Base-by-base conservation (phyloP, 257 asterid species). In the Lithospermum erythrorhizon region DNA sequence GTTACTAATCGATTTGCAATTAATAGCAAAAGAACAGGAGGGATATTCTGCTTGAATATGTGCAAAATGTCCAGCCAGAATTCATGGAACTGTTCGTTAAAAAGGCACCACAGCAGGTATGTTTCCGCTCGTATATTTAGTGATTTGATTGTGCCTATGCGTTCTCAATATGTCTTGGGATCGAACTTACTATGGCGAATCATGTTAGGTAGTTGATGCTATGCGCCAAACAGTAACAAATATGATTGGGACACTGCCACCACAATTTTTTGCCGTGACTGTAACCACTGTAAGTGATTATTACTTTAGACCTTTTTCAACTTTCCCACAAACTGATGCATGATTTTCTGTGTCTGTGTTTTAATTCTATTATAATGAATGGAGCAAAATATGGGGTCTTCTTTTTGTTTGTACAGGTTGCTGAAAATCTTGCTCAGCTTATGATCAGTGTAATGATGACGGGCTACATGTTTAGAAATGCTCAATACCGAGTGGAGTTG, bases 361-460 rank as follows among this genome's bases (percentile, higher is more conserved):
- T 14, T 49, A 18, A 25, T 32, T 27, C 5, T 6, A 22, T 14
- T 67, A 61, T 62, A 58, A 57, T 66, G 75, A 69, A 61, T 58
- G 49, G 49, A 41, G 15, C 16, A 41, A 11, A 13, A 11, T 9
- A 41, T 54, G 68, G 59, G 55, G 25, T 18, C 30, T 61, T 57
- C 47, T 66, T 57, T 61, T 21, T 25, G 61, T 45, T 52, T 53
- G 55, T 65, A 49, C 77, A 93, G 98, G 97, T 93, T 61, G 97
- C 98, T 30, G 98, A 91, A 68, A 91, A 91, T 77, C 81, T 91
- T 74, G 98, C 98, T 8, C 98, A 91, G 79, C 85, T 91, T 62
- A 91, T 91, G 98, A 88, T 86, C 63, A 88, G 98, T 69, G 95
- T 91, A 68, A 63, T 88, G 94, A 91, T 91, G 98, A 91, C 98